phyloP scores from a whole-genome alignment of 495 filamentous ascomycete genomes.

The Neurospora tetrasperma region DNA sequence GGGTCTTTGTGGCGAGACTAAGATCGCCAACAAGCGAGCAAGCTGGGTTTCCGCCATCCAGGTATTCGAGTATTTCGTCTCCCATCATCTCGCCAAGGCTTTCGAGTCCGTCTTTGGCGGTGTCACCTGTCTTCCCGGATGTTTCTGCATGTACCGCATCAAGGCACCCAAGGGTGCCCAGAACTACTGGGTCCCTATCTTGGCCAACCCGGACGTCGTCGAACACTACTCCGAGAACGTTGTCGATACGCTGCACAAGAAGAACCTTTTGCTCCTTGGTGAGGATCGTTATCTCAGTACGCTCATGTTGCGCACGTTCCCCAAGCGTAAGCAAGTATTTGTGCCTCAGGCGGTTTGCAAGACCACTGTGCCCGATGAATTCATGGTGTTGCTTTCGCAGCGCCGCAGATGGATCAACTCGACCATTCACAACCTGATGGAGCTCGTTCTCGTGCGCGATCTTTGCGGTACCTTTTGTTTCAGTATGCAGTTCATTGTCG shows the following conservation, averaged over 20 bases:
- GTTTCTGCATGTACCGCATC: slow-evolving; percentile 99
- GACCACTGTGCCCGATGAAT: slow-evolving; percentile 88
- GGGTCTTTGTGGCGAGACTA: slow-evolving; percentile 96
- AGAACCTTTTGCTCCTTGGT: slow-evolving; percentile 90
- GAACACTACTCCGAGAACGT: slow-evolving; percentile 99
- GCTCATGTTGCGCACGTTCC: slow-evolving; percentile 97
- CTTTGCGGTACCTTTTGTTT: slow-evolving; percentile 99
- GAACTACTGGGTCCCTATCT: slow-evolving; percentile 98
- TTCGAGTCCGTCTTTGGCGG: slow-evolving; percentile 99
- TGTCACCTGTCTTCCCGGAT: slow-evolving; percentile 97
- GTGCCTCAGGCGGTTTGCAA: slow-evolving; percentile 98
- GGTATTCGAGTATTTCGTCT: slow-evolving; percentile 99
- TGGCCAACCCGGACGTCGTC: slow-evolving; percentile 96
- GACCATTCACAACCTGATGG: slow-evolving; percentile 97
- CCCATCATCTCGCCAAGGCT: slow-evolving; percentile 89
- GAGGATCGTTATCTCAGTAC: slow-evolving; percentile 97
- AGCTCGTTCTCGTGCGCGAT: slow-evolving; percentile 89
- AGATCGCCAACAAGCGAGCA: slow-evolving; percentile 95
- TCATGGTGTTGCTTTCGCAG: slow-evolving; percentile 87
- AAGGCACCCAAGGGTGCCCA: slow-evolving; percentile 97
- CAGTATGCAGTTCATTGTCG: slow-evolving; percentile 98
- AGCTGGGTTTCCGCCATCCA: slow-evolving; percentile 98
- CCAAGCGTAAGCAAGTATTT: slow-evolving; percentile 97
- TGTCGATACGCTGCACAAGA: slow-evolving; percentile 97
- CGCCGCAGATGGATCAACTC: slow-evolving; percentile 98